Conservation (phyloP, 139 green algal genomes). For the Marvania coccoides region DNA sequence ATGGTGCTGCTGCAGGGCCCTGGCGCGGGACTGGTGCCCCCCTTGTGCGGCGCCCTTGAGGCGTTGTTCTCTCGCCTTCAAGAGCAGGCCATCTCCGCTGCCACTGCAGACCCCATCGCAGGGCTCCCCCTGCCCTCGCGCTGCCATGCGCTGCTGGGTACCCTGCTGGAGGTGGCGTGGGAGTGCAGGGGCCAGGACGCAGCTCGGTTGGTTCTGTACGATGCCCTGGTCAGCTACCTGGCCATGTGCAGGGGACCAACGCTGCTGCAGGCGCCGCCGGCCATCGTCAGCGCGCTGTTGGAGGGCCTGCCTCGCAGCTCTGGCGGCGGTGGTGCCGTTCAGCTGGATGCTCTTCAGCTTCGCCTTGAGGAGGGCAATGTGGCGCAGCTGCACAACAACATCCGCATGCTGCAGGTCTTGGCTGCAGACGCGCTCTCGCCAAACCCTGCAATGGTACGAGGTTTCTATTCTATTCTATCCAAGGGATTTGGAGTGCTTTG, state of each 20-base stretch:
- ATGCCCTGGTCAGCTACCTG: constrained; percentile 49
- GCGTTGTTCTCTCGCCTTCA: constrained; percentile 24
- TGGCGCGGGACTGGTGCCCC: neutral
- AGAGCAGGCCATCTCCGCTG: constrained; percentile 1
- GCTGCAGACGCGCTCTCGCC: constrained; percentile 33
- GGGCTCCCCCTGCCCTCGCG: constrained; percentile 23
- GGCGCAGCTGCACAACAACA: constrained; percentile 2
- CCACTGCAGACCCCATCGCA: neutral
- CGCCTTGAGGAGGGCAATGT: constrained; percentile 32
- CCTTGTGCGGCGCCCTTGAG: constrained; percentile 33
- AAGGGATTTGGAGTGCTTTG: too few species aligned
- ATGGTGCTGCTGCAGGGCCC: neutral
- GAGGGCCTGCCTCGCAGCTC: neutral
- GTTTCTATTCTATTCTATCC: too few species aligned
- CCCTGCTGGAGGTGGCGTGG: constrained; percentile 35
- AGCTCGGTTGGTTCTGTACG: constrained; percentile 51
- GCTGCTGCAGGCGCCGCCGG: constrained; percentile 6
- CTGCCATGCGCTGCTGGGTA: constrained; percentile 40
- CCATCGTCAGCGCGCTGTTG: constrained; percentile 12
- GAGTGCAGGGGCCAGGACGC: constrained; percentile 5
- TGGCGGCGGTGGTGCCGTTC: neutral
- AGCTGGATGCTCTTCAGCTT: constrained; percentile 15
- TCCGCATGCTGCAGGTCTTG: constrained; percentile 29
- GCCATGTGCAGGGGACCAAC: constrained; percentile 30
- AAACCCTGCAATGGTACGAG: neutral